Base-by-base conservation (phyloP, 352 stramenopile genomes). In the Globisporangium iwayamae region DNA sequence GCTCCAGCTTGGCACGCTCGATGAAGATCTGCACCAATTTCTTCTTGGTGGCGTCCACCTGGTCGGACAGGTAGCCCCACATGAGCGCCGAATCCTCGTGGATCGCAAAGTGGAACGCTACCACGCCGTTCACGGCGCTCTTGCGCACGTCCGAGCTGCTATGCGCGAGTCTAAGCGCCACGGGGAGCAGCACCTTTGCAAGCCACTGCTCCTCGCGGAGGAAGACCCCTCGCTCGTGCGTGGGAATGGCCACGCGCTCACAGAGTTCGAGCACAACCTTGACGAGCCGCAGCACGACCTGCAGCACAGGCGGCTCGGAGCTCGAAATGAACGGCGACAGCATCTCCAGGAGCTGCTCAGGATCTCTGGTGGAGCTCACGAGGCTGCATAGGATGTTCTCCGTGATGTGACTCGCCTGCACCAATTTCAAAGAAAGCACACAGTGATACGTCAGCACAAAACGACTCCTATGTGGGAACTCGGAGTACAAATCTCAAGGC, bases 11-110 rank as follows among this genome's bases (percentile, higher is more conserved):
- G n/a, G 71, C 74, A 43, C 82, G 84, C 54, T 90, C 72, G 34
- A 93, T 87, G 71, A 87, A 93, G 67, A 93, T 91, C 34, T 89
- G 72, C 10, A 93, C 72, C 13, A 93, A 60, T 55, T 76, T 80
- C 54, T 70, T 69, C 45, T 78, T 83, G 8, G 73, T 87, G 34
- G 70, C 68, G 59, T 89, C 78, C 18, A 89, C 60, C n/a, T 83
- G 70, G 8, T 72, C 48, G 9, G 68, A 48, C 22, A 93, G 66
- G 54, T 78, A 90, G 55, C 76, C 74, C 43, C 67, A 60, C 25
- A 84, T 57, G 10, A 89, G 60, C 14, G 69, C 61, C 0, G 43
- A 41, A 41, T 75, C 68, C 60, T 93, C 78, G 53, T 83, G 66
- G 10, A 68, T 75, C 16, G 83, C 81, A 45, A 90, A 88, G 58